Evolutionary conservation across 306 rosid species (phyloP).

Genomic region (Medicago arabica): DNA sequence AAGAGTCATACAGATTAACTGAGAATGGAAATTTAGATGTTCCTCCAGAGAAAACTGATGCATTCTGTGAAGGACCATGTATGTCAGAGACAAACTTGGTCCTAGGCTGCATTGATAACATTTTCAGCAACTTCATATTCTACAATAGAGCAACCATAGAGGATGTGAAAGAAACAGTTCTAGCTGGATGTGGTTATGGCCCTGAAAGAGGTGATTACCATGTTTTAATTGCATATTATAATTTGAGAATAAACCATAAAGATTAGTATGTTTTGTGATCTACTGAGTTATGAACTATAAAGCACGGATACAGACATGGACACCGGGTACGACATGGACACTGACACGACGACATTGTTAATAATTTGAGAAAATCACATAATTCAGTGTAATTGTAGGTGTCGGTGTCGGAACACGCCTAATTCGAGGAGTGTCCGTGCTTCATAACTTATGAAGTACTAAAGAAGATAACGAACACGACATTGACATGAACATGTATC

Average conservation of each 20-base stretch:
- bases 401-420: too few relatives aligned
- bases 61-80: constrained; percentile 78
- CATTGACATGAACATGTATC: too few relatives aligned
- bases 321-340: too few relatives aligned
- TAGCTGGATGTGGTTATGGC: constrained; percentile 80
- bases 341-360: too few relatives aligned
- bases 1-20: constrained; percentile 66
- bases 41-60: constrained; percentile 54
- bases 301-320: too few relatives aligned
- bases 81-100: constrained; percentile 75
- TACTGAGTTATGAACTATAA: too few relatives aligned
- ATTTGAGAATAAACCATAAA: background rate
- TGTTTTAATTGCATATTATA: background rate
- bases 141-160: constrained; percentile 75
- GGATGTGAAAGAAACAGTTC: constrained; percentile 65
- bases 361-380: too few relatives aligned
- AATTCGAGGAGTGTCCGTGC: too few relatives aligned
- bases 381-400: too few relatives aligned
- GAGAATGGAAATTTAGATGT: constrained; percentile 67
- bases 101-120: constrained; percentile 63
- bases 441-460: too few relatives aligned
- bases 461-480: too few relatives aligned
- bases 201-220: constrained; percentile 65
- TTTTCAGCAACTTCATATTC: constrained; percentile 66
- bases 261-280: background rate